Evolutionary conservation across 192 early-diverging fungal species (phyloP).

Genomic region (Coemansia furcata): DNA sequence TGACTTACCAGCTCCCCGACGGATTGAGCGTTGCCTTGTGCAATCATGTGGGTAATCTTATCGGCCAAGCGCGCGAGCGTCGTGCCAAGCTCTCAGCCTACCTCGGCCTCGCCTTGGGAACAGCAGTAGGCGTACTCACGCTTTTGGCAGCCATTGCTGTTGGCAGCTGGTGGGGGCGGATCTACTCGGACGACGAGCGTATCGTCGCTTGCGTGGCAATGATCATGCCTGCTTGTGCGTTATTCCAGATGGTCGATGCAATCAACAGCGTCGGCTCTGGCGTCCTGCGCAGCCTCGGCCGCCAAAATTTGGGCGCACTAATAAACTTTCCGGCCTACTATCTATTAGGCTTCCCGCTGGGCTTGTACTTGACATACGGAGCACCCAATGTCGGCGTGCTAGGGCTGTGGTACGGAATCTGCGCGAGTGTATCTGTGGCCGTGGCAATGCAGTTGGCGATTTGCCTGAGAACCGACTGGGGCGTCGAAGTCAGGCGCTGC

Average conservation of each 20-base stretch:
- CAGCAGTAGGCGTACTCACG: conserved; percentile 16
- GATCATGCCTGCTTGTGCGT: conserved; percentile 76
- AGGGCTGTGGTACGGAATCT: conserved; percentile 54
- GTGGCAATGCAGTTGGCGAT: conserved; percentile 40
- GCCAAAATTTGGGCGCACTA: conserved; percentile 55
- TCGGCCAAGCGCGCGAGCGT: conserved; percentile 45
- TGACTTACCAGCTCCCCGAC: conserved; percentile 56
- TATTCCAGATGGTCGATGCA: conserved; percentile 67
- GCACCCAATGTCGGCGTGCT: conserved; percentile 33
- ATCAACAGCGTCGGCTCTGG: conserved; percentile 61
- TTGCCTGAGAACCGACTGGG: conserved; percentile 30
- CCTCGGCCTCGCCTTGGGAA: conserved; percentile 27
- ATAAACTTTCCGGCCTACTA: conserved; percentile 60
- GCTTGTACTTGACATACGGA: conserved; percentile 55
- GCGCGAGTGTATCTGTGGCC: conserved; percentile 30
- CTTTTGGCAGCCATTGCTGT: conserved; percentile 23
- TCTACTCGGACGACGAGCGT: conserved; percentile 66
- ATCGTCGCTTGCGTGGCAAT: conserved; percentile 69
- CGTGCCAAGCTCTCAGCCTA: conserved; percentile 36
- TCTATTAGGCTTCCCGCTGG: conserved; percentile 57
- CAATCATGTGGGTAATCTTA: conserved; percentile 57
- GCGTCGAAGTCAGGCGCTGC: conserved; percentile 35
- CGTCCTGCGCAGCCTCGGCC: conserved; percentile 55
- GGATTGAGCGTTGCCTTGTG: conserved; percentile 58
- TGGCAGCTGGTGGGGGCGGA: conserved; percentile 46